Conservation (phyloP, 169 alveolate species). For the Eimeria brunetti region DNA sequence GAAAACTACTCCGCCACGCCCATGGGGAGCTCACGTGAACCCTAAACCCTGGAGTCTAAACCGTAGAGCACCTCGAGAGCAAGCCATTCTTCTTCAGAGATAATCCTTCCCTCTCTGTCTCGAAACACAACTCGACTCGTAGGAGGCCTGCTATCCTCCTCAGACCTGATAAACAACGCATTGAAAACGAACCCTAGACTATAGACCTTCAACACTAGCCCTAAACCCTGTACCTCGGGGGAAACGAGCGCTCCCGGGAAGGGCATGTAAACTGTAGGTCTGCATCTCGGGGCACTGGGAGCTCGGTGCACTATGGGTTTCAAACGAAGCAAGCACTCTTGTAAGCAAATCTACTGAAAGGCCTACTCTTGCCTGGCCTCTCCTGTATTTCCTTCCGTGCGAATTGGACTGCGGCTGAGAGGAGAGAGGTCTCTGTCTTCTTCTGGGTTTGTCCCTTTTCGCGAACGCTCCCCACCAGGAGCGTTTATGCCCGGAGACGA, state of each 20-base stretch:
- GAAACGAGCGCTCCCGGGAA: neutral
- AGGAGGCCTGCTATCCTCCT: neutral
- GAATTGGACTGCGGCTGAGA: neutral
- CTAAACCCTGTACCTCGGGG: constrained; percentile 1
- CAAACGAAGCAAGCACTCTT: neutral
- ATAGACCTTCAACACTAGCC: neutral
- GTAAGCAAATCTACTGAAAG: neutral
- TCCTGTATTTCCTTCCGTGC: neutral
- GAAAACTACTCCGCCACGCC: neutral
- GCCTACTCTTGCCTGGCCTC: neutral
- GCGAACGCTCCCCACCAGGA: neutral
- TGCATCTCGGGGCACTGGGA: neutral
- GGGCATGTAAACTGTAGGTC: neutral
- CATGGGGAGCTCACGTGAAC: neutral
- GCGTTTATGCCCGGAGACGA: neutral
- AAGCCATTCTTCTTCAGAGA: constrained; percentile 80
- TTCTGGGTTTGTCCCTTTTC: neutral
- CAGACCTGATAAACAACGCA: neutral
- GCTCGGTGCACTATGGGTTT: neutral
- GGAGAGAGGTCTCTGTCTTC: neutral
- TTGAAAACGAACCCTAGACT: too few species aligned
- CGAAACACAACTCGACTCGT: constrained; percentile 68
- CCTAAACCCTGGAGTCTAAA: neutral
- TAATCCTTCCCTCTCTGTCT: constrained; percentile 76
- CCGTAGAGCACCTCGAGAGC: constrained; percentile 64